Conservation (phyloP, 345 rosid species). For the Balakata baccata region DNA sequence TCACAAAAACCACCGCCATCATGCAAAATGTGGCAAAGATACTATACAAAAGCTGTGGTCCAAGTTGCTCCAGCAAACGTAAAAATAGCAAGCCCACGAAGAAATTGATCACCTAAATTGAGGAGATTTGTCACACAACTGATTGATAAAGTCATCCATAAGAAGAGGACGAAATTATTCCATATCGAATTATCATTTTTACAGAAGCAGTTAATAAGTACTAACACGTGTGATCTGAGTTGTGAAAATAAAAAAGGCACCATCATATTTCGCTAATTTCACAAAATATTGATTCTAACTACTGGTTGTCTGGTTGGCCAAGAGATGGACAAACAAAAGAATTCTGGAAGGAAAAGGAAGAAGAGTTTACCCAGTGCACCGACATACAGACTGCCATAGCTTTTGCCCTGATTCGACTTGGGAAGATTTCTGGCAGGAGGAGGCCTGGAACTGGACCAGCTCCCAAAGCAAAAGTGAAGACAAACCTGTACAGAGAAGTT, state of each 20-base stretch:
- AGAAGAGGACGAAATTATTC: neutral
- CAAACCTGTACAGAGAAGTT: slow-evolving; percentile 58
- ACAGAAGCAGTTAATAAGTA: neutral
- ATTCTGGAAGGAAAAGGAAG: neutral
- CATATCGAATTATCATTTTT: neutral
- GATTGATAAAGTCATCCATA: no score
- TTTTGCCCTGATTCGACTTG: slow-evolving; percentile 86
- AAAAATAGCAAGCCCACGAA: slow-evolving; percentile 92
- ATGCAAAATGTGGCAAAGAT: slow-evolving; percentile 74
- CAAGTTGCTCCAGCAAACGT: slow-evolving; percentile 75
- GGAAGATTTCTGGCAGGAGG: slow-evolving; percentile 91
- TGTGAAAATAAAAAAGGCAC: neutral
- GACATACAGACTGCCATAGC: slow-evolving; percentile 98
- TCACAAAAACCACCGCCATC: slow-evolving; percentile 78
- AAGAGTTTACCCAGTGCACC: slow-evolving; percentile 84
- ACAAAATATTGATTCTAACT: neutral
- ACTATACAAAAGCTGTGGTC: slow-evolving; percentile 72
- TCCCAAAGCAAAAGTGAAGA: slow-evolving; percentile 84
- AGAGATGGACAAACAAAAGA: neutral
- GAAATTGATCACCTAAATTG: slow-evolving; percentile 77
- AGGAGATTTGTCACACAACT: neutral
- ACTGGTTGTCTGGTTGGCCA: neutral
- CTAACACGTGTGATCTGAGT: neutral
- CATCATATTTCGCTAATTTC: neutral
- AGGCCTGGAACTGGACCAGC: slow-evolving; percentile 98